Evolutionary conservation across 2,329 filamentous ascomycete species (phyloP).

Genomic region (Scytalidium sp.): DNA sequence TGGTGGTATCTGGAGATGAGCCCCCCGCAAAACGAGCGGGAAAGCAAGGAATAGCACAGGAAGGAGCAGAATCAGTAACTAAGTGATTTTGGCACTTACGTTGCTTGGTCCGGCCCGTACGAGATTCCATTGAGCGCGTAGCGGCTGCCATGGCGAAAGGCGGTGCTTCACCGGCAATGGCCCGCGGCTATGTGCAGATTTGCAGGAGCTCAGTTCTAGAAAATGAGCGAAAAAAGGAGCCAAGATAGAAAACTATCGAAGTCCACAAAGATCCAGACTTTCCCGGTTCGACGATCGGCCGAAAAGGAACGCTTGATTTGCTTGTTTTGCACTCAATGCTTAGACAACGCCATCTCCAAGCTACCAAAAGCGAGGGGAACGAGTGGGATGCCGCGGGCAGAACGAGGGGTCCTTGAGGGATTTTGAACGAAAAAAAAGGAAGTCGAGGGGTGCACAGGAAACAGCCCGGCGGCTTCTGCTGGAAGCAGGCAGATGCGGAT

Average conservation of each 20-base stretch:
- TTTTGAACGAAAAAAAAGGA: neutral
- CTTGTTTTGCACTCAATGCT: constrained; percentile 15
- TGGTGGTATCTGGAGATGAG: neutral
- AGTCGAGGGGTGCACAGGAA: neutral
- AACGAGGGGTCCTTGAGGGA: neutral
- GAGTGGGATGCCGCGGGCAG: neutral
- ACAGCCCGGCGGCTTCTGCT: neutral
- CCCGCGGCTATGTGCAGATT: constrained; percentile 12
- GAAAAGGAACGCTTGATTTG: constrained; percentile 7
- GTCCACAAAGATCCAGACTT: too few species aligned
- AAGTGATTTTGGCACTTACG: constrained; percentile 55
- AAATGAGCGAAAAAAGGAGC: constrained; percentile 3
- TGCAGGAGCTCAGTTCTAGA: constrained; percentile 12
- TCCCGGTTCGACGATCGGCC: constrained; percentile 18
- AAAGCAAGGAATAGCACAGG: neutral
- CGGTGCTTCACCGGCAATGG: constrained; percentile 21
- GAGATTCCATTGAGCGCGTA: constrained; percentile 65
- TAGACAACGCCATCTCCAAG: neutral
- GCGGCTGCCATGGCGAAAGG: constrained; percentile 26
- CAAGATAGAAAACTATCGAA: constrained; percentile 7
- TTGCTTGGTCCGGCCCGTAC: constrained; percentile 75
- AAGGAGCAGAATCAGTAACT: too few species aligned
- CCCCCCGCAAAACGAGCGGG: neutral
- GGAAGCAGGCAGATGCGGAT: neutral
- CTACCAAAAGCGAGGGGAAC: neutral